Percentiles rank a stretch among this genome's conserved stretches.
Conservation (phyloP, 2,329 filamentous ascomycete genomes). For the Colletotrichum brevisporum region DNA sequence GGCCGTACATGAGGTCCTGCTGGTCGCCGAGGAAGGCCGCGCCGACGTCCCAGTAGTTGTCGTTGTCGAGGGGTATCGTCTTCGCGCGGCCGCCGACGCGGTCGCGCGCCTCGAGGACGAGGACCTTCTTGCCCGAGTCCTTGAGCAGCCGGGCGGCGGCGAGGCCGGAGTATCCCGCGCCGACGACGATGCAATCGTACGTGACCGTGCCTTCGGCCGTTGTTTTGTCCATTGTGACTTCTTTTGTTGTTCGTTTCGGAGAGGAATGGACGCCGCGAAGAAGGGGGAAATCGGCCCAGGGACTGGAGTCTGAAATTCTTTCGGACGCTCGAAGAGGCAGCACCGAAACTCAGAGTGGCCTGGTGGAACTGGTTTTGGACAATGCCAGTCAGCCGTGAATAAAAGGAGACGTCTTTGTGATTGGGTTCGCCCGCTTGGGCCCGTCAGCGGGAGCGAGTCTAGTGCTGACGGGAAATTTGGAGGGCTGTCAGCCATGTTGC, state of each 20-base stretch:
- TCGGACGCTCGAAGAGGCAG: too few species aligned
- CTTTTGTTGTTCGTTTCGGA: background rate
- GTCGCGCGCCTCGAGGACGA: constrained; percentile 36
- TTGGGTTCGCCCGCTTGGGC: background rate
- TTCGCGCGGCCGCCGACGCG: constrained; percentile 39
- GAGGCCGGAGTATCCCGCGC: constrained; percentile 38
- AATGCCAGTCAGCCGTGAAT: background rate
- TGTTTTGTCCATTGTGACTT: constrained; percentile 6
- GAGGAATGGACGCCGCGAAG: background rate
- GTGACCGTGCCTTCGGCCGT: background rate
- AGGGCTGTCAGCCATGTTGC: constrained; percentile 17
- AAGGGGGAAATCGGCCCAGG: too few species aligned
- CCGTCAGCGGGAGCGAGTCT: constrained; percentile 1
- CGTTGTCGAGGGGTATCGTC: constrained; percentile 30
- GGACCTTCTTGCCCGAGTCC: constrained; percentile 28
- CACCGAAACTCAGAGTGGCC: too few species aligned
- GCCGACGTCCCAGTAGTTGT: constrained; percentile 43
- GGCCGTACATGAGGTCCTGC: constrained; percentile 36
- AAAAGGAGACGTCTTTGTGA: constrained; percentile 2
- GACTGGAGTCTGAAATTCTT: too few species aligned
- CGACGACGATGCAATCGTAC: constrained; percentile 40
- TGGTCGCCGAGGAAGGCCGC: constrained; percentile 43
- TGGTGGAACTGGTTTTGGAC: too few species aligned
- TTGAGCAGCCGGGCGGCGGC: constrained; percentile 32
- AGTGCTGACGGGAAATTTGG: constrained; percentile 25